phyloP scores from a whole-genome alignment of 176 grass and related monocot species.

The Oryza officinalis region DNA sequence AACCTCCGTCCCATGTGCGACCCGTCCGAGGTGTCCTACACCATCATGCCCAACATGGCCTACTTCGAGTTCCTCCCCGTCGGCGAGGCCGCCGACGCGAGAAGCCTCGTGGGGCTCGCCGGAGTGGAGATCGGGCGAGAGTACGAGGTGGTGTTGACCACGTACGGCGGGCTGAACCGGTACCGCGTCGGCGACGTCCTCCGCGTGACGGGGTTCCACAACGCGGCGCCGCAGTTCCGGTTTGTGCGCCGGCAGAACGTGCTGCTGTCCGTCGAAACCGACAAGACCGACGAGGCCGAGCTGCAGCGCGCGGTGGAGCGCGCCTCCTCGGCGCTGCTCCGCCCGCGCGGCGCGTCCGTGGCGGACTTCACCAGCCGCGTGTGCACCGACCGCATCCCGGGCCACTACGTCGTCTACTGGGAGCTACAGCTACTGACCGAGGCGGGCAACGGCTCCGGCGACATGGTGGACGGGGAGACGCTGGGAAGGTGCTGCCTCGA shows the following conservation, averaged over 20 bases:
- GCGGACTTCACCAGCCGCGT: slow-evolving; percentile 78
- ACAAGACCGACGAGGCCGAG: slow-evolving; percentile 44
- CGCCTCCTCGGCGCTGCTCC: not conserved
- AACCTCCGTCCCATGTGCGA: slow-evolving; percentile 56
- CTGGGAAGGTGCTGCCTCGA: slow-evolving; percentile 58
- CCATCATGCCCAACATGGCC: not conserved
- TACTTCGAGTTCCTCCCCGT: slow-evolving; percentile 1
- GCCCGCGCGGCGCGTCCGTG: slow-evolving; percentile 41
- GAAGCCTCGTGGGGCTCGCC: slow-evolving; percentile 12
- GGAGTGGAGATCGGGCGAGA: slow-evolving; percentile 21
- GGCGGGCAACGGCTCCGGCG: not conserved
- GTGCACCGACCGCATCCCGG: slow-evolving; percentile 57
- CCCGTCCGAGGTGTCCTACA: slow-evolving; percentile 34
- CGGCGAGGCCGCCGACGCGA: not conserved
- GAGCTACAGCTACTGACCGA: slow-evolving; percentile 61
- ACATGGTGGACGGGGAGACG: not conserved
- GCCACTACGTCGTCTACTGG: slow-evolving; percentile 80
- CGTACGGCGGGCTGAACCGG: slow-evolving; percentile 26
- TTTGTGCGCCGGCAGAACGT: slow-evolving; percentile 34
- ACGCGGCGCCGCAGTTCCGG: slow-evolving; percentile 32
- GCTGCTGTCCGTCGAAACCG: slow-evolving; percentile 27
- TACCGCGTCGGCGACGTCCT: slow-evolving; percentile 42
- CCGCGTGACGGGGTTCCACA: slow-evolving; percentile 27
- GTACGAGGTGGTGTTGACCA: slow-evolving; percentile 44
- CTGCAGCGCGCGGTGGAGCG: slow-evolving; percentile 30